Evolutionary conservation across 495 filamentous ascomycete genomes (phyloP), one percentile per base, ranked within the genome.

Genomic region (Talaromyces stipitatus): DNA sequence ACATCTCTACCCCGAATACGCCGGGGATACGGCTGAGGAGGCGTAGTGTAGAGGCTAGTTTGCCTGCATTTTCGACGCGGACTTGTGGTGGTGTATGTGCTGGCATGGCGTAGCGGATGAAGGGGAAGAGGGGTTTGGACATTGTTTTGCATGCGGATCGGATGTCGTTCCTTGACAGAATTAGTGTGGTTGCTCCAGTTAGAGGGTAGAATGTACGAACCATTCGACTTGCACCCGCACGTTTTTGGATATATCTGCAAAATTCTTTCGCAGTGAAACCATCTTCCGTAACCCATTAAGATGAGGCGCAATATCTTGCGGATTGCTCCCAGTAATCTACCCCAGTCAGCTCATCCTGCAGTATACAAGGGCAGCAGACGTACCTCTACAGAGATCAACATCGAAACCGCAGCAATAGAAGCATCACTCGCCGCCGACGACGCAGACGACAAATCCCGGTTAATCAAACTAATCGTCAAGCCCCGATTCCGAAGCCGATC

Each of bases 191-290:
- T 12, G 16, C n/a, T 7, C 23, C 4, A 9, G 11, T 23, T 4
- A 16, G 24, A 33, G 30, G 16, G 7, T 11, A 24, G 47, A 18
- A 8, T 27, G 5, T 30, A 62, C 68, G 48, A 20, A 78, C 75
- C 75, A 78, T 68, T 73, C 71, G 11, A 78, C 75, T 23, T 78
- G 75, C 58, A 69, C 74, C 57, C 75, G 73, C 26, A 78, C 64
- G 30, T 74, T 65, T 10, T 66, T 61, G 6, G 70, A 64, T 3
- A 78, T 72, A 27, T 78, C 73, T 10, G 71, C 66, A 38, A 78
- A 74, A 41, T 63, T 73, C 26, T 72, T 69, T 50, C 75, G 63
- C 57, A 78, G 60, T n/a, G 66, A 64, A 20, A 78, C 70, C 72
- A 78, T 78, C 61, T 76, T 73, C 41, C 73, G 64, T 53, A 78